Conservation (phyloP, 2,329 filamentous ascomycete genomes). For the Pseudogymnoascus sp. region DNA sequence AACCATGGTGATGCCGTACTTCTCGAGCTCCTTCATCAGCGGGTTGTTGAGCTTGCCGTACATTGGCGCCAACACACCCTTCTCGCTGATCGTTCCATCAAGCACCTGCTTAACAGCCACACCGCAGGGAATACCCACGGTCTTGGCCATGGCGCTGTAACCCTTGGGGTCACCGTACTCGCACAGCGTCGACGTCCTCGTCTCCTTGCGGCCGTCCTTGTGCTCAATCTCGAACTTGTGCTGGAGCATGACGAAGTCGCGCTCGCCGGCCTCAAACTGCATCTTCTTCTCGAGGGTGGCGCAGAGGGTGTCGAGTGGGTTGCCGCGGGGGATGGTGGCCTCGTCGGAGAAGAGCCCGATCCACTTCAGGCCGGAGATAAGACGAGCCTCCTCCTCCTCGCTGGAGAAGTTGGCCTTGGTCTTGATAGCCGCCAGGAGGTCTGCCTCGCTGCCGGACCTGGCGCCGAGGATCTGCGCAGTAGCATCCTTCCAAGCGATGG, state of each 20-base stretch:
- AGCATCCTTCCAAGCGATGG: constrained; percentile 75
- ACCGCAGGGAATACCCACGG: constrained; percentile 67
- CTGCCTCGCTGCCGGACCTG: constrained; percentile 53
- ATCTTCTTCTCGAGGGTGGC: constrained; percentile 85
- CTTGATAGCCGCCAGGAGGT: constrained; percentile 63
- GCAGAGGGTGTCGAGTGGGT: constrained; percentile 84
- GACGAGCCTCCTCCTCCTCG: constrained; percentile 58
- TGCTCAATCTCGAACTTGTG: constrained; percentile 79
- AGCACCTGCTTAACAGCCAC: constrained; percentile 73
- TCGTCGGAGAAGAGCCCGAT: constrained; percentile 57
- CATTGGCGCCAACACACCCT: constrained; percentile 71
- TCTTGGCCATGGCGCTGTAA: constrained; percentile 75
- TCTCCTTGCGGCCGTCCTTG: constrained; percentile 69
- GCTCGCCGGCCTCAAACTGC: constrained; percentile 73
- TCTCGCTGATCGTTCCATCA: constrained; percentile 62
- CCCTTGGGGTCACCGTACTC: constrained; percentile 73
- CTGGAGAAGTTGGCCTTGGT: constrained; percentile 65
- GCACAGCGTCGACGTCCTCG: constrained; percentile 67
- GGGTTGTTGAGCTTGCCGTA: constrained; percentile 60
- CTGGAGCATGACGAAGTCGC: constrained; percentile 74
- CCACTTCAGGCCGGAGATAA: constrained; percentile 67
- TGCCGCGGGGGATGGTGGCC: constrained; percentile 62
- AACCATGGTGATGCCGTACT: constrained; percentile 64
- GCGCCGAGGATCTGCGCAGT: constrained; percentile 69
- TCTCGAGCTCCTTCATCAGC: constrained; percentile 67